phyloP scores from a whole-genome alignment of 495 filamentous ascomycete genomes.

The Trichodelitschia bisporula region DNA sequence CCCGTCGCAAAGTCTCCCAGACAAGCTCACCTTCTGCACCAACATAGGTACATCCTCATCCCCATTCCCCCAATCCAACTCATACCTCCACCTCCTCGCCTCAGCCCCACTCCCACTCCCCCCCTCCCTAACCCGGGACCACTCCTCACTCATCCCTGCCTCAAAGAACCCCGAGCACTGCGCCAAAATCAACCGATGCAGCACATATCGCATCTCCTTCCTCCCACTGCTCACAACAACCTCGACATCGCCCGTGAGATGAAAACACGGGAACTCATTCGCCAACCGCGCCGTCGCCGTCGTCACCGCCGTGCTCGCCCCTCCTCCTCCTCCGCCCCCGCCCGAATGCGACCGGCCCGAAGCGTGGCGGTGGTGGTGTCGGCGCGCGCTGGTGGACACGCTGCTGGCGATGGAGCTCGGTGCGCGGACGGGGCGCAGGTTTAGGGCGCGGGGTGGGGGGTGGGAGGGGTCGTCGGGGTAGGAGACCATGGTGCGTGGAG shows the following conservation, averaged over 20 bases:
- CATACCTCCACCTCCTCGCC: constrained; percentile 59
- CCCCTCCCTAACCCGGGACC: constrained; percentile 30
- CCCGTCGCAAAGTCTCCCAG: background rate
- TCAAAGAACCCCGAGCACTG: constrained; percentile 88
- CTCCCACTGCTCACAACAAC: constrained; percentile 47
- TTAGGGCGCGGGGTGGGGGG: constrained; percentile 1
- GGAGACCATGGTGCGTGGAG: too few relatives aligned
- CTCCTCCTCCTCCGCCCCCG: constrained; percentile 12
- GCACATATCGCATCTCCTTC: constrained; percentile 58
- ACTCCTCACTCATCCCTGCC: constrained; percentile 66
- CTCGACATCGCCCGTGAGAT: constrained; percentile 75
- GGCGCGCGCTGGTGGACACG: background rate
- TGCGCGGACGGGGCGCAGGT: too few relatives aligned
- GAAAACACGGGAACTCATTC: constrained; percentile 84
- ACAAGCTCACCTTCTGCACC: constrained; percentile 41
- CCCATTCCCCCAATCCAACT: constrained; percentile 49
- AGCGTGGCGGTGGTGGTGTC: background rate
- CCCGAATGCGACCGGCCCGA: constrained; percentile 40
- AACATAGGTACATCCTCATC: constrained; percentile 67
- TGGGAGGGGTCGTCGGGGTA: too few relatives aligned
- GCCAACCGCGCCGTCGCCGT: constrained; percentile 33
- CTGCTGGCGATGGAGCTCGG: too few relatives aligned
- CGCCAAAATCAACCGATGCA: constrained; percentile 62
- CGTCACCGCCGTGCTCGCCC: constrained; percentile 8
- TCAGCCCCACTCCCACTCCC: constrained; percentile 14